Evolutionary conservation across 768 basidiomycete species (phyloP).

Genomic region (Sarcodon sp.): DNA sequence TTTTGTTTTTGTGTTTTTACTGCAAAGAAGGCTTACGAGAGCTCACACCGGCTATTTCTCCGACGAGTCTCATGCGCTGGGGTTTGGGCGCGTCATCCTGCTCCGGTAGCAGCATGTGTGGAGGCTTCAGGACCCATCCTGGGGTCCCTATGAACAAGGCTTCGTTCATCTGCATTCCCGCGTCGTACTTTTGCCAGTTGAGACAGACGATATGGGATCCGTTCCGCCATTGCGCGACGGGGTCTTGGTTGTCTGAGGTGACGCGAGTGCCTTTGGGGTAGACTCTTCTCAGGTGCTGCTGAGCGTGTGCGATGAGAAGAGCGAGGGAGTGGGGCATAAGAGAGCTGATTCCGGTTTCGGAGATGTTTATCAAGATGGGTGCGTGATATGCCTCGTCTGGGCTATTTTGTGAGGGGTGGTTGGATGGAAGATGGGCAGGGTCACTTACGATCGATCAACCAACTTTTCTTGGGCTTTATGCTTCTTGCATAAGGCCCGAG

Average conservation of each 20-base stretch:
- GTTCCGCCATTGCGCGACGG: constrained; percentile 37
- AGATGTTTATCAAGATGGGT: constrained; percentile 47
- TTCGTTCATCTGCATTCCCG: constrained; percentile 39
- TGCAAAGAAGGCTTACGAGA: no score
- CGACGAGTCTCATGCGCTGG: no score
- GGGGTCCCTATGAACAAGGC: constrained; percentile 43
- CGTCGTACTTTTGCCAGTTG: constrained; percentile 54
- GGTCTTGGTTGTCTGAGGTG: constrained; percentile 39
- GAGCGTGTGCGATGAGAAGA: constrained; percentile 28
- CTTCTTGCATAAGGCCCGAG: constrained; percentile 51
- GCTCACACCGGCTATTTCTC: no score
- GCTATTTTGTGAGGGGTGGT: not conserved
- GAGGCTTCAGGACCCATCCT: constrained; percentile 44
- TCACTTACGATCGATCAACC: constrained; percentile 28
- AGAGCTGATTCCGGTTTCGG: constrained; percentile 31
- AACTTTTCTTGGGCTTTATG: constrained; percentile 43
- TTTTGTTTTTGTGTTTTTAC: no score
- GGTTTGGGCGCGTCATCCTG: not conserved
- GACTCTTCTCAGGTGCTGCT: constrained; percentile 35
- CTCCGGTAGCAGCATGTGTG: constrained; percentile 11
- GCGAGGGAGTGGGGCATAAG: constrained; percentile 24
- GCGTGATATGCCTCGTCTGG: constrained; percentile 27
- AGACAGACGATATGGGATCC: constrained; percentile 46
- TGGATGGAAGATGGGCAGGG: not conserved
- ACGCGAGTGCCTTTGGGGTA: constrained; percentile 48